These are phyloP conservation scores for Exidia glandulosa DNA, from an alignment of 768 basidiomycete genomes.

Conservation along the genomic window DNA sequence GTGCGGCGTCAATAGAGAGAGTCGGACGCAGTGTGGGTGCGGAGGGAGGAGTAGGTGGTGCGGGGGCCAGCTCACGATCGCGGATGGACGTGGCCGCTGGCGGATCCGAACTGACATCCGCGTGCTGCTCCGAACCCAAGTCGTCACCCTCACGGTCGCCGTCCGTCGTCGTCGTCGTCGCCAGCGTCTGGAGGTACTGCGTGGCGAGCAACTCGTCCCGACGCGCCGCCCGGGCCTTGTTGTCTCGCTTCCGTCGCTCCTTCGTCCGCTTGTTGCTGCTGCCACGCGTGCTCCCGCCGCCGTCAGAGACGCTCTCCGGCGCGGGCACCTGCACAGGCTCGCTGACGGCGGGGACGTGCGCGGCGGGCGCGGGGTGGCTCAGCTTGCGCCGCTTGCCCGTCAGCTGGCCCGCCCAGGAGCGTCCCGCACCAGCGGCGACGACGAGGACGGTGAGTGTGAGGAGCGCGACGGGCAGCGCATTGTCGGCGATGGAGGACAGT, in stretches of 20 bases:
- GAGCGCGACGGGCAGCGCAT: too few species aligned
- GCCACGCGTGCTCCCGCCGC: not conserved
- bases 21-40: not conserved
- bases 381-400: not conserved
- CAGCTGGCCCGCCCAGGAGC: too few species aligned
- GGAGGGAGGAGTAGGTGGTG: not conserved
- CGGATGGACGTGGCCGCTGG: too few species aligned
- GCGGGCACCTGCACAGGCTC: not conserved
- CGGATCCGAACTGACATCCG: too few species aligned
- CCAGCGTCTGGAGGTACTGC: not conserved
- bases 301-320: not conserved
- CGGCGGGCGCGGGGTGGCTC: not conserved
- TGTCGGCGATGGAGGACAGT: too few species aligned
- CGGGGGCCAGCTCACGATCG: not conserved
- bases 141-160: not conserved
- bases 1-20: too few species aligned
- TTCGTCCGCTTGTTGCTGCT: not conserved
- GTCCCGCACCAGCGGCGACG: not conserved
- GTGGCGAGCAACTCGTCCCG: too few species aligned
- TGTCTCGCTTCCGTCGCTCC: not conserved
- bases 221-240: not conserved
- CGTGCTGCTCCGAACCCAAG: too few species aligned
- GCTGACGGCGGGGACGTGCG: not conserved
- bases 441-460: not conserved
- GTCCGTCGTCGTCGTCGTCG: not conserved